A percentile compares a stretch with the other conserved stretches of the same genome.
phyloP scores from a whole-genome alignment of 257 asterid species.

The Perilla frutescens region DNA sequence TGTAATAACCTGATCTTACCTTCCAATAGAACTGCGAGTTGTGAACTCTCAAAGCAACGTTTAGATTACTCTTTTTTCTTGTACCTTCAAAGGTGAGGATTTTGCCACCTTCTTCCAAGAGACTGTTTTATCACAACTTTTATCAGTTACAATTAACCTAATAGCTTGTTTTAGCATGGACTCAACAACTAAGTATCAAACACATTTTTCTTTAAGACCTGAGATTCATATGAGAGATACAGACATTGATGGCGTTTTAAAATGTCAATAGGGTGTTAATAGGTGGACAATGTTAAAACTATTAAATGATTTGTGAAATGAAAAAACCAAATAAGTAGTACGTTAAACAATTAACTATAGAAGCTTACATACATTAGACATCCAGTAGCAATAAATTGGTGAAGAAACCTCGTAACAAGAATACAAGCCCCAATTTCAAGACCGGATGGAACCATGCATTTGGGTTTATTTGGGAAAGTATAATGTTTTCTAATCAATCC shows the following conservation, averaged over 20 bases:
- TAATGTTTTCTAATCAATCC: constrained; percentile 50
- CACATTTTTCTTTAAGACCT: not conserved
- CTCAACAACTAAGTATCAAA: not conserved
- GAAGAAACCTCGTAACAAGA: constrained; percentile 62
- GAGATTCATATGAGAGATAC: not conserved
- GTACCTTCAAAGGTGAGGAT: constrained; percentile 69
- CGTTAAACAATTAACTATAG: not conserved
- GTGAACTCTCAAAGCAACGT: constrained; percentile 65
- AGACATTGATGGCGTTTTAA: no score
- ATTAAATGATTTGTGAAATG: not conserved
- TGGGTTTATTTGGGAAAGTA: constrained; percentile 48
- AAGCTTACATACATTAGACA: constrained; percentile 74
- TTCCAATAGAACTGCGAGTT: constrained; percentile 81
- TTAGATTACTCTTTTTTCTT: constrained; percentile 38
- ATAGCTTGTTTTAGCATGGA: no score
- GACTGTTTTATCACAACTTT: constrained; percentile 43
- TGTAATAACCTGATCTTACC: constrained; percentile 42
- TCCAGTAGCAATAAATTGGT: constrained; percentile 58
- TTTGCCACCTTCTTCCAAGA: constrained; percentile 79
- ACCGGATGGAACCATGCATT: constrained; percentile 72
- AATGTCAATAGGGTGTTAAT: no score
- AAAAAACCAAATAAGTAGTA: not conserved
- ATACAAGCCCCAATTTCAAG: constrained; percentile 71
- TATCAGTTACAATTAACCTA: not conserved
- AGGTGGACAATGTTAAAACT: no score